Conservation (phyloP, 768 basidiomycete genomes). For the Cystobasidium onofrii region DNA sequence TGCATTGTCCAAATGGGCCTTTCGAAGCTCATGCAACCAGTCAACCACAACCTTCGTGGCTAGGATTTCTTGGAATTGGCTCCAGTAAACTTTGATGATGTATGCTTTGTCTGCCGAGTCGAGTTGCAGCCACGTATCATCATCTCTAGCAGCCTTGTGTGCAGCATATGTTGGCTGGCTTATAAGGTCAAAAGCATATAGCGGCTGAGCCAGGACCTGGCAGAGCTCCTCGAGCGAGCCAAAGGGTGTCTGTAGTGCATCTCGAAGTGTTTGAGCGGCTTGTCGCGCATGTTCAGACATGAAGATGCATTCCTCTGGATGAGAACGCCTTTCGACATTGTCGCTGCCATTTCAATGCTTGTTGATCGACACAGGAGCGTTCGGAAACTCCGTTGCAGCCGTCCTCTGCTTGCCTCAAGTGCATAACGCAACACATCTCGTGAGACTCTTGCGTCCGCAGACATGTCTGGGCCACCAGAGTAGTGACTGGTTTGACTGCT, state of each 20-base stretch:
- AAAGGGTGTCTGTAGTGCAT: background rate
- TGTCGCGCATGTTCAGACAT: conserved; percentile 8
- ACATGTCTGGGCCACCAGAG: background rate
- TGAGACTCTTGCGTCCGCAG: too few species aligned
- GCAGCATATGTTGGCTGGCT: background rate
- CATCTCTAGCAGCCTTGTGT: too few species aligned
- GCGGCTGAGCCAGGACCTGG: background rate
- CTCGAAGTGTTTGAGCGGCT: background rate
- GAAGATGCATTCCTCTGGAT: background rate
- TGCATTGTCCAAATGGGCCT: background rate
- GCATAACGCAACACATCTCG: too few species aligned
- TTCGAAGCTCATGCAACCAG: conserved; percentile 1
- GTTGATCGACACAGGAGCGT: too few species aligned
- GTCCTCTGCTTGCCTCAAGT: too few species aligned
- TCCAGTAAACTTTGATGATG: background rate
- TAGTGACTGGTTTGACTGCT: too few species aligned
- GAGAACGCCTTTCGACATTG: background rate
- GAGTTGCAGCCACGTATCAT: background rate
- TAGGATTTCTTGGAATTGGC: background rate
- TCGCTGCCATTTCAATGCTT: background rate
- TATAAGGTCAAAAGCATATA: background rate
- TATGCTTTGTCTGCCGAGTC: background rate
- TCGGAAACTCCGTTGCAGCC: too few species aligned
- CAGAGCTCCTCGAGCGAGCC: background rate
- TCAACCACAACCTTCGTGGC: background rate